Evolutionary conservation across 306 rosid species (phyloP).

Genomic region (Mimosa bimucronata): DNA sequence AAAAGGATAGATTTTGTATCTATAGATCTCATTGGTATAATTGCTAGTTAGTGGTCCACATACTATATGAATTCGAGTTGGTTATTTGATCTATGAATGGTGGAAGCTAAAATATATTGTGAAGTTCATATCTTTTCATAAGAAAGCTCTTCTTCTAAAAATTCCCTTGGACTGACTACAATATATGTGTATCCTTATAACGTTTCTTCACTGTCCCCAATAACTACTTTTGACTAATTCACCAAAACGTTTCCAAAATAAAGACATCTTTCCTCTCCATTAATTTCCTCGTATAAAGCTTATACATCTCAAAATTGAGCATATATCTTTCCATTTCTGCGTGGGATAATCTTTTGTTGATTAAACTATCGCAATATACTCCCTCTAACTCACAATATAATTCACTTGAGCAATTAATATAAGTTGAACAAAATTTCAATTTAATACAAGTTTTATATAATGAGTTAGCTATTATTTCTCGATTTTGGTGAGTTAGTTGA

Average conservation of each 20-base stretch:
- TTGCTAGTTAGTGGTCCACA: slow-evolving; percentile 49
- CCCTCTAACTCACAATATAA: no score
- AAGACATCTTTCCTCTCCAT: slow-evolving; percentile 55
- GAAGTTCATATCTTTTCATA: slow-evolving; percentile 57
- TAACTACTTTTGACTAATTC: slow-evolving; percentile 79
- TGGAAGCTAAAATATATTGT: slow-evolving; percentile 42
- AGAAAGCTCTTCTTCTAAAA: slow-evolving; percentile 56
- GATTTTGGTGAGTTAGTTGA: no score
- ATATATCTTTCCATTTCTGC: no score
- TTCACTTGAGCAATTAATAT: no score
- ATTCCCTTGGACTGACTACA: slow-evolving; percentile 51
- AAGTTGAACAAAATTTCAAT: no score
- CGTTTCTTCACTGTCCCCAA: slow-evolving; percentile 64
- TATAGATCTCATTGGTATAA: background rate
- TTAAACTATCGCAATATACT: no score
- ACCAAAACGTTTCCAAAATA: slow-evolving; percentile 60
- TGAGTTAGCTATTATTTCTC: no score
- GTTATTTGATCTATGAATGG: slow-evolving; percentile 60
- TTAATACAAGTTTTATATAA: no score
- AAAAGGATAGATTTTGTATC: no score
- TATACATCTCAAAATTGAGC: no score
- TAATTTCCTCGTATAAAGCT: slow-evolving; percentile 45
- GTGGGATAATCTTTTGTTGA: no score
- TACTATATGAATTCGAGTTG: slow-evolving; percentile 47
- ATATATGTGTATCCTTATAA: background rate